phyloP scores from a whole-genome alignment of 306 rosid species.

The Castanea mollissima region DNA sequence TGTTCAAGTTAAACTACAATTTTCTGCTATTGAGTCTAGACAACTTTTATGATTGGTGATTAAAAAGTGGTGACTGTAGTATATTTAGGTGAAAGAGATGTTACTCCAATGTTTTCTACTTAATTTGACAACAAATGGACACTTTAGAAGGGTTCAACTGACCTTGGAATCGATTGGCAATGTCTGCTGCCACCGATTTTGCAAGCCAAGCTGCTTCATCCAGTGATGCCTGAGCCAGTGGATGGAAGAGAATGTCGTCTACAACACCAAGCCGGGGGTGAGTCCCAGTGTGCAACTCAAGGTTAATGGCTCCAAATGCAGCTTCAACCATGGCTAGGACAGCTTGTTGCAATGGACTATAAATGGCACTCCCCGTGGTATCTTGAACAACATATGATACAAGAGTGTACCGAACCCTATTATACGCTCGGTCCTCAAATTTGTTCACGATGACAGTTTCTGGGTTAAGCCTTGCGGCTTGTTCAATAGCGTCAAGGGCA shows the following conservation, averaged over 20 bases:
- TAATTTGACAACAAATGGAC: background rate
- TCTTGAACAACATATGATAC: conserved; percentile 74
- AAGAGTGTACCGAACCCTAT: conserved; percentile 58
- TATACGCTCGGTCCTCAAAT: conserved; percentile 60
- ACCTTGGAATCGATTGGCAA: conserved; percentile 72
- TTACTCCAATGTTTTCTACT: background rate
- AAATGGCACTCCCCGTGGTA: conserved; percentile 54
- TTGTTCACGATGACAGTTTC: conserved; percentile 63
- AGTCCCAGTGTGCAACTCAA: conserved; percentile 69
- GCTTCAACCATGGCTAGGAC: conserved; percentile 68
- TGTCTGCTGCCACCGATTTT: conserved; percentile 62
- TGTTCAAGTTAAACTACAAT: no score
- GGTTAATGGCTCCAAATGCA: conserved; percentile 61
- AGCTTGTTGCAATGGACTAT: conserved; percentile 75
- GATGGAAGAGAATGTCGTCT: conserved; percentile 87
- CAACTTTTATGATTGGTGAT: no score
- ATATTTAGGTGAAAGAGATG: no score
- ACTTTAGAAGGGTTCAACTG: background rate
- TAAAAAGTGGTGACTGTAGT: no score
- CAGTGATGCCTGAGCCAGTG: conserved; percentile 55
- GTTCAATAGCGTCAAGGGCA: conserved; percentile 64
- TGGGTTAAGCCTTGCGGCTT: conserved; percentile 50
- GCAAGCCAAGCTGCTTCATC: conserved; percentile 90
- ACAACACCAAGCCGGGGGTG: conserved; percentile 80
- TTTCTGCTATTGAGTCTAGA: no score